Evolutionary conservation across 2,329 filamentous ascomycete genomes (phyloP), one percentile per base, ranked within the genome.

Genomic region (Chaetomium strumarium): DNA sequence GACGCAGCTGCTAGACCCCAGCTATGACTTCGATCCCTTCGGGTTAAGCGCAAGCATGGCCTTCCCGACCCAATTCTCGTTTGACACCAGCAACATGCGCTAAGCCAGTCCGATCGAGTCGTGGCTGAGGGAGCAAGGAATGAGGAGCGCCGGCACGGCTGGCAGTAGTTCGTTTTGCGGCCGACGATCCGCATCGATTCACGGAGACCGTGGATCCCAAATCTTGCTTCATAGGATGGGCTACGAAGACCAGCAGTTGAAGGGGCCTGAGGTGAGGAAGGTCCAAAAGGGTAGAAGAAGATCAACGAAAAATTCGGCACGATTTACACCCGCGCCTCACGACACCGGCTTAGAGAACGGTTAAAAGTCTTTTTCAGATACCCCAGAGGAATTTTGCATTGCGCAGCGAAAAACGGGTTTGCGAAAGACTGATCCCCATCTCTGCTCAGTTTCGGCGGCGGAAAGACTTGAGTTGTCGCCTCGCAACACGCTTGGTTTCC

Each of bases 31-130:
- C 69, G 91, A 96, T 69, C 92, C 92, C 0, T 97, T 96, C 64
- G 91, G 91, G 12, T 76, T 96, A 48, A 92, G 88, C 54, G 91
- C 91, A 34, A 95, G 89, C 71, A 96, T 96, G 92, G 88, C 92
- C 60, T 96, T 96, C 64, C 90, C 90, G 11, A 88, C 86, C 2
- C 86, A 88, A 51, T 93, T 91, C 69, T 81, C 83, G 47, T 90
- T 89, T 66, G 82, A 85, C 57, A 81, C 80, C 46, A 75, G 77
- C 66, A 80, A 79, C 60, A 78, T 74, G 68, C 66, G 73, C 59
- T 74, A 58, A 43, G 12, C 19, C n/a, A 11, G 16, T 19, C 14
- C 16, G 16, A 16, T 8, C 16, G 14, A 36, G 17, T 24, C 7
- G 12, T n/a, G 36, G 24, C 29, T 14, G 13, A 34, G 5, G 39